phyloP scores from a whole-genome alignment of 1,139 yeast species.

The Scheffersomyces cryptocercus region DNA sequence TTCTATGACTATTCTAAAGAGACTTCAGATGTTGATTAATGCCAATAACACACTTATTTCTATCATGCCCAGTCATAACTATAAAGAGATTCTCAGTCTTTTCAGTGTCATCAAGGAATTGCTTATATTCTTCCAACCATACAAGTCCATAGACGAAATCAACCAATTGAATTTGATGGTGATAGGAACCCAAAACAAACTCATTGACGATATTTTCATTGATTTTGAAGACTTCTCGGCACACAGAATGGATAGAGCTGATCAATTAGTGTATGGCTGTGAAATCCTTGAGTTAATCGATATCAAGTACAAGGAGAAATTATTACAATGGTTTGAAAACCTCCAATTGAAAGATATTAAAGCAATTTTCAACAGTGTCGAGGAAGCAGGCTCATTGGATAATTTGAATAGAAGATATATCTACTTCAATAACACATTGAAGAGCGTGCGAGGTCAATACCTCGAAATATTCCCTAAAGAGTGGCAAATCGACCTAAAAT shows the following conservation, averaged over 20 bases:
- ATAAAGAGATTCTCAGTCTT: constrained; percentile 65
- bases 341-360: constrained; percentile 72
- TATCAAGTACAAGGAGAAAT: constrained; percentile 55
- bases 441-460: constrained; percentile 56
- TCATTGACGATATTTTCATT: constrained; percentile 70
- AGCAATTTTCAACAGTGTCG: constrained; percentile 70
- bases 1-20: constrained; percentile 81
- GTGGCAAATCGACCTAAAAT: constrained; percentile 70
- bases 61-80: constrained; percentile 48
- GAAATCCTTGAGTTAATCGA: constrained; percentile 70
- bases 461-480: constrained; percentile 59
- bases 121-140: constrained; percentile 74
- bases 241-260: constrained; percentile 22
- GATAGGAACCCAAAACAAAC: constrained; percentile 60
- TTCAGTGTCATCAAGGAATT: constrained; percentile 80
- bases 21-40: constrained; percentile 81
- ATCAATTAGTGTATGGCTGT: constrained; percentile 61
- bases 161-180: constrained; percentile 68
- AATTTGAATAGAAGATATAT: constrained; percentile 79
- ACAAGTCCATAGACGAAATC: constrained; percentile 81
- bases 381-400: constrained; percentile 93
- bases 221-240: constrained; percentile 60
- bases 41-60: constrained; percentile 69
- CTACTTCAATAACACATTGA: constrained; percentile 72
- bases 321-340: constrained; percentile 74